These are phyloP conservation scores for Naematelia encephala DNA, from an alignment of 768 basidiomycete genomes.

Conservation along the genomic window DNA sequence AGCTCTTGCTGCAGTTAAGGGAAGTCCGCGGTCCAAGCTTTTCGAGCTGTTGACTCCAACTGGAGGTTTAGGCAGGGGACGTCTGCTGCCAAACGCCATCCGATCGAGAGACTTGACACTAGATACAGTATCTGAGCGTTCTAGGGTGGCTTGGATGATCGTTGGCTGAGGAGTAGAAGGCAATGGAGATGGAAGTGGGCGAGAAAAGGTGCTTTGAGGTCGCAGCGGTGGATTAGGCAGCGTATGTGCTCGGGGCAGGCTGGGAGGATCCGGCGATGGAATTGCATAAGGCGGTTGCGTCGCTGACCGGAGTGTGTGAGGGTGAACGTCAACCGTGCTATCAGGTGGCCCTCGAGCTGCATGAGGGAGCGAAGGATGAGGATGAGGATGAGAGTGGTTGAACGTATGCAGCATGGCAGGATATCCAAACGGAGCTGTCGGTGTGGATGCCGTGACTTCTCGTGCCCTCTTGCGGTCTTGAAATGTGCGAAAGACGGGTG, in stretches of 20 bases:
- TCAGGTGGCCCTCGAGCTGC: not conserved
- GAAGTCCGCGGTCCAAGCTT: conserved; percentile 45
- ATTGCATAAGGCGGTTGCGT: not conserved
- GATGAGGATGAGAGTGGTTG: not conserved
- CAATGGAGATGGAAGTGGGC: not conserved
- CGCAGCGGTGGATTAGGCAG: conserved; percentile 10
- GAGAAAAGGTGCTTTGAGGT: not conserved
- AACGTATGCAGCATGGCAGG: not conserved
- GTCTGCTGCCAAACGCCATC: conserved; percentile 17
- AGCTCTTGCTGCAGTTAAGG: conserved; percentile 1
- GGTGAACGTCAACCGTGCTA: not conserved
- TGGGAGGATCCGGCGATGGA: not conserved
- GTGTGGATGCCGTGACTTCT: conserved; percentile 17
- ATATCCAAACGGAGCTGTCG: not conserved
- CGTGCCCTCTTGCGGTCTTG: conserved; percentile 41
- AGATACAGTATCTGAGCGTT: conserved; percentile 44
- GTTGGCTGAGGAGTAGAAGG: not conserved
- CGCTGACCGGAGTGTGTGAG: not conserved
- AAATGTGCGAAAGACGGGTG: conserved; percentile 46
- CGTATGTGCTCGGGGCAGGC: not conserved
- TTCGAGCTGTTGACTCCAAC: conserved; percentile 39
- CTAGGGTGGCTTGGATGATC: conserved; percentile 23
- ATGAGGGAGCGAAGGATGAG: not conserved
- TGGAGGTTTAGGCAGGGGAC: conserved; percentile 43
- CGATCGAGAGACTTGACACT: conserved; percentile 45